Evolutionary conservation across 257 asterid genomes (phyloP), one percentile per base, ranked within the genome.

Genomic region (Capsicum chinense): DNA sequence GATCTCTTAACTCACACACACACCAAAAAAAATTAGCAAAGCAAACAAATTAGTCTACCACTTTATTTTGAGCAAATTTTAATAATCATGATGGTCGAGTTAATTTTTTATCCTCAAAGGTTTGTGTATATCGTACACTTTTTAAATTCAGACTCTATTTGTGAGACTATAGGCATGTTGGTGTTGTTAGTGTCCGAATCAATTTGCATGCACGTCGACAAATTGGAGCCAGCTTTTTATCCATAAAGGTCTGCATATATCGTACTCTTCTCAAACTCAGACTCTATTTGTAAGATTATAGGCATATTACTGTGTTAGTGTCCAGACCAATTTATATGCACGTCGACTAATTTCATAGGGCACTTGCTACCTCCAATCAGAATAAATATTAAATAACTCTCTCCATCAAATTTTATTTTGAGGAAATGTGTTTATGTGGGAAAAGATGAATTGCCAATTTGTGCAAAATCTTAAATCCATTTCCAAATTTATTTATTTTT

Each of bases 1-100:
- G 89, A 86, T 83, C n/a, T 76, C 15, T 76, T 16, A 67, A 88
- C 64, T 80, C 87, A 80, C 83, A 5, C 17, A 14, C 79, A 6
- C 35, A 35, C 17, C 33, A 66, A 11, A 26, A 9, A 60, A 39
- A 21, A 63, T 1, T 71, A 6, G 59, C 80, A 73, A 73, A 73
- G 5, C 42, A 73, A 47, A 71, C 19, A 21, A 50, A 50, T 13
- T 50, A 21, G 47, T 47, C 58, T 73, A 73, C n/a, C 59, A n/a
- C 59, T 47, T 47, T n/a, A n/a, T 5, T 64, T 21, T 62, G 21
- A 62, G 37, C 2, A 62, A 19, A 2, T 39, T 39, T 39, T 39
- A 39, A 2, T 39, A 39, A 39, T 39, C 42, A 4, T 39, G 42
- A 39, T 39, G 42, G 3, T 39, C 42, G 42, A 39, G 42, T 39